phyloP scores from a whole-genome alignment of 2,329 filamentous ascomycete species.

The Phialophora expanda region DNA sequence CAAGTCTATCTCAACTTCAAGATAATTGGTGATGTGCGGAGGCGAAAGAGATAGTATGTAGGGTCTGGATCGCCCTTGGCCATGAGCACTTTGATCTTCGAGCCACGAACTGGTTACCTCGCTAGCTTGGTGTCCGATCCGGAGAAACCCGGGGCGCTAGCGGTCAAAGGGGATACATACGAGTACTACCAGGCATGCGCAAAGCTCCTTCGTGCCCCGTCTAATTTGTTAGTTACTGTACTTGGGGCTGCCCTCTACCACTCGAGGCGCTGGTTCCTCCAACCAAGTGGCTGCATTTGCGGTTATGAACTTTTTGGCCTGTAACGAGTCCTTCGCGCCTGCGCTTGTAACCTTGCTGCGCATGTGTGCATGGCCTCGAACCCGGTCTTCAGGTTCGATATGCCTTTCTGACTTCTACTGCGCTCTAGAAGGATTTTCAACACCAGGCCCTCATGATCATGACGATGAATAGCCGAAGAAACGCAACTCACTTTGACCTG shows the following conservation, averaged over 20 bases:
- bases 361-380: neutral
- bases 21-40: constrained; percentile 11
- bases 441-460: neutral
- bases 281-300: constrained; percentile 18
- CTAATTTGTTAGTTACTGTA: constrained; percentile 18
- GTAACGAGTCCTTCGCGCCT: constrained; percentile 1
- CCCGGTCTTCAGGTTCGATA: neutral
- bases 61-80: neutral
- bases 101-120: neutral
- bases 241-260: neutral
- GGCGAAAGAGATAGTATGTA: neutral
- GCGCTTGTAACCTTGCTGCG: constrained; percentile 6
- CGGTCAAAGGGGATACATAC: neutral
- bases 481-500: neutral
- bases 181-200: neutral
- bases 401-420: neutral
- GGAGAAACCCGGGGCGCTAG: constrained; percentile 14
- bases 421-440: constrained; percentile 3
- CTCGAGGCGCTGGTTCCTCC: constrained; percentile 1
- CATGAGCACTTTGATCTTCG: neutral
- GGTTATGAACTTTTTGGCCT: neutral
- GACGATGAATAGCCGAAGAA: neutral
- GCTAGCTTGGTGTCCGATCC: neutral
- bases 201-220: neutral
- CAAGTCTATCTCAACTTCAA: neutral